Percentiles rank a stretch among this genome's conserved stretches.
Conservation (phyloP, 2,329 filamentous ascomycete genomes). For the Ophiostoma himal-ulmi region DNA sequence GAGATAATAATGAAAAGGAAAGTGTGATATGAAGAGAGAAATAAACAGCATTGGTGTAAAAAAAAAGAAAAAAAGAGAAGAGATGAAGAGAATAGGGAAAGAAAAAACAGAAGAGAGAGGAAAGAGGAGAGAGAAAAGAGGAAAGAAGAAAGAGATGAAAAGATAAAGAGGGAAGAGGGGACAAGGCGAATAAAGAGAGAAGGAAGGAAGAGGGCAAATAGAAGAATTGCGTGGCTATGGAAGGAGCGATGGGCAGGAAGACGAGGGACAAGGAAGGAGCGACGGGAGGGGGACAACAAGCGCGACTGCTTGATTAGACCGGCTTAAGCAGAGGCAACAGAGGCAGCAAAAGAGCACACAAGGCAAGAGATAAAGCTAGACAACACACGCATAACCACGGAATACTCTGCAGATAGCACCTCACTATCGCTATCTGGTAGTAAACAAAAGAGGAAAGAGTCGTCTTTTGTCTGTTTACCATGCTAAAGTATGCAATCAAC, state of each 20-base stretch:
- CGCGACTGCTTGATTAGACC: background rate
- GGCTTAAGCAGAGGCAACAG: background rate
- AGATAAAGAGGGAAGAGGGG: background rate
- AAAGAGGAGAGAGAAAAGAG: background rate
- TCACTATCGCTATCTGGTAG: background rate
- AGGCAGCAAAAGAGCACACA: background rate
- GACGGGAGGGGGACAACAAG: conserved; percentile 1
- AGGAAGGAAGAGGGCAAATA: conserved; percentile 13
- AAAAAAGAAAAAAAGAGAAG: conserved; percentile 15
- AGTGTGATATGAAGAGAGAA: background rate
- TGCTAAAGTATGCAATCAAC: background rate
- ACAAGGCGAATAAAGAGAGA: background rate
- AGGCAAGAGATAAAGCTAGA: conserved; percentile 3
- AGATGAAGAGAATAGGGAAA: conserved; percentile 23
- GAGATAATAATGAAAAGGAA: background rate
- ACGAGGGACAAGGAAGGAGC: conserved; percentile 11
- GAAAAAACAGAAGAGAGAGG: background rate
- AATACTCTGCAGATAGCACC: background rate
- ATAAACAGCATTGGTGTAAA: no score
- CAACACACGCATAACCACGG: background rate
- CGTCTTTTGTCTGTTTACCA: background rate
- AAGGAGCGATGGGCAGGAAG: conserved; percentile 14
- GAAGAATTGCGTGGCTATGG: conserved; percentile 2
- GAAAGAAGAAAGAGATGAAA: background rate
- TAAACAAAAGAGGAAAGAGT: conserved; percentile 1